These are phyloP conservation scores for Boletellus deceptivus DNA, from an alignment of 1,284 basidiomycete species.

Conservation along the genomic window DNA sequence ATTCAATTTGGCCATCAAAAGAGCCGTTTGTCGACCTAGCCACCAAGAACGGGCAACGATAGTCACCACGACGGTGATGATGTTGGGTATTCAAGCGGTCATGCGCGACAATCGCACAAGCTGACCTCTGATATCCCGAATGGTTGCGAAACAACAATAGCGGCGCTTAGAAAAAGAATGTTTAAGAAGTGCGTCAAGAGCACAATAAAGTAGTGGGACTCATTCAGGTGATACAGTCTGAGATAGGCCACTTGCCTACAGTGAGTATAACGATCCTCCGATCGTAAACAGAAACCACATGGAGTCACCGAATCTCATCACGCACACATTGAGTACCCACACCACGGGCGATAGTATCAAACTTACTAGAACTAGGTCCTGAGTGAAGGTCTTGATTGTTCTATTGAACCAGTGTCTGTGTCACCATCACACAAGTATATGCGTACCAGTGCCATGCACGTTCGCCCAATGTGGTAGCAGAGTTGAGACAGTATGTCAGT, in stretches of 20 bases:
- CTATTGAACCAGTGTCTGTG: no score
- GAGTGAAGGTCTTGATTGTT: background rate
- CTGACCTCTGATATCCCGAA: background rate
- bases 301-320: conserved; percentile 4
- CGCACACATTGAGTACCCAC: background rate
- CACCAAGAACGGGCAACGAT: conserved; percentile 3
- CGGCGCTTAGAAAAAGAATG: background rate
- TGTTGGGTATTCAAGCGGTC: background rate
- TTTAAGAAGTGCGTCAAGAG: background rate
- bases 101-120: background rate
- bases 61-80: background rate
- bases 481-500: conserved; percentile 1
- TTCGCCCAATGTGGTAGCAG: no score
- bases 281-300: background rate
- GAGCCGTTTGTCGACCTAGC: background rate
- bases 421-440: no score
- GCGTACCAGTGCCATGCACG: background rate
- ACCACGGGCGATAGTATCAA: no score
- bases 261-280: background rate
- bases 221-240: background rate
- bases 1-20: conserved; percentile 7
- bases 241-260: background rate
- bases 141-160: no score
- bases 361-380: background rate
- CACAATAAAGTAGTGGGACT: background rate